These are phyloP conservation scores for Dactylellina sp. DNA, from an alignment of 2,329 filamentous ascomycete species.

Conservation along the genomic window DNA sequence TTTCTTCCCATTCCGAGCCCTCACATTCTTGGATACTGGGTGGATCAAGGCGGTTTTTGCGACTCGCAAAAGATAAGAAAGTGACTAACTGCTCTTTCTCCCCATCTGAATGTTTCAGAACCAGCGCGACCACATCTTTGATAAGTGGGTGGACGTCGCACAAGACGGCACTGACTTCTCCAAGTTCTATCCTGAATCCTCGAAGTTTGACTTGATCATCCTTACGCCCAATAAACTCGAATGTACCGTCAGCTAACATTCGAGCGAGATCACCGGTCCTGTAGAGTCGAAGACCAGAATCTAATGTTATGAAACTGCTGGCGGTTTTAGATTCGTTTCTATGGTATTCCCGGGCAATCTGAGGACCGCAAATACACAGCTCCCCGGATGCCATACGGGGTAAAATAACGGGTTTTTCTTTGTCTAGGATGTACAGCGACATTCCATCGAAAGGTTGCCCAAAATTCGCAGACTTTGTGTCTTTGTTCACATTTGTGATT, in stretches of 20 bases:
- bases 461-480: constrained; percentile 63
- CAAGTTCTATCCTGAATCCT: constrained; percentile 81
- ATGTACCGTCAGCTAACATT: constrained; percentile 79
- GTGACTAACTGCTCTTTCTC: constrained; percentile 71
- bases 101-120: constrained; percentile 66
- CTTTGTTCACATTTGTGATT: constrained; percentile 62
- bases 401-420: constrained; percentile 61
- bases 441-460: constrained; percentile 65
- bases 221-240: constrained; percentile 78
- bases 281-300: constrained; percentile 69
- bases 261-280: constrained; percentile 84
- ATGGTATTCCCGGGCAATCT: constrained; percentile 66
- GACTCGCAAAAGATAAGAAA: constrained; percentile 72
- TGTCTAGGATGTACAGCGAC: constrained; percentile 63
- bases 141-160: constrained; percentile 67
- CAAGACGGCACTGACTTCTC: constrained; percentile 77
- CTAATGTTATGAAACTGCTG: constrained; percentile 45
- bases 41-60: constrained; percentile 61
- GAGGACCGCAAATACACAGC: constrained; percentile 66
- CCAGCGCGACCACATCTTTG: constrained; percentile 73
- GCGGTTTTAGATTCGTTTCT: constrained; percentile 45
- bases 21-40: constrained; percentile 60
- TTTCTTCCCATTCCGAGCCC: constrained; percentile 60
- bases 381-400: constrained; percentile 65
- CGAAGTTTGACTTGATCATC: constrained; percentile 86